Evolutionary conservation across 805 yeast species (phyloP).

Genomic region (Hanseniaspora singularis): DNA sequence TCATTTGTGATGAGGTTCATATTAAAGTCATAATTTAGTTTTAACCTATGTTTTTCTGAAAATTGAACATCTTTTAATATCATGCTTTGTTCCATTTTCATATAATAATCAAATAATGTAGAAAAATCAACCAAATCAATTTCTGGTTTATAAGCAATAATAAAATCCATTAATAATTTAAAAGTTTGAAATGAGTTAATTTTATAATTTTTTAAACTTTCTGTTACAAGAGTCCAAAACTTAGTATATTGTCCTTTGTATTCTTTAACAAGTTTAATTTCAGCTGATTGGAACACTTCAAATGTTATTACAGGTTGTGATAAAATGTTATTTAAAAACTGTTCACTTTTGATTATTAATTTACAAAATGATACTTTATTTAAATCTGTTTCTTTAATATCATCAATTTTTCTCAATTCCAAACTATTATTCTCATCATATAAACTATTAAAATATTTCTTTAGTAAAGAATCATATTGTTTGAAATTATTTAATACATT

Average conservation of each 20-base stretch:
- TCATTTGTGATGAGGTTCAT: not conserved
- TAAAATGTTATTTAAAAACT: not conserved
- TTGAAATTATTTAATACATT: slow-evolving; percentile 3
- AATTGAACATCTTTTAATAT: slow-evolving; percentile 7
- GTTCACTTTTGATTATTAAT: not conserved
- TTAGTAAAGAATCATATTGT: slow-evolving; percentile 8
- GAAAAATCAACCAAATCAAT: slow-evolving; percentile 1
- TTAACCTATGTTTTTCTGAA: not conserved
- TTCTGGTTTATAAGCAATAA: slow-evolving; percentile 4
- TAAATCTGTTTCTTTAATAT: not conserved
- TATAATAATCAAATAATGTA: slow-evolving; percentile 2
- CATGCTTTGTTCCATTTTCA: slow-evolving; percentile 14
- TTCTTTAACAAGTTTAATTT: not conserved
- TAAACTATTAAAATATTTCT: not conserved
- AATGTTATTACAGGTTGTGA: not conserved
- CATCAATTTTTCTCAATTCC: not conserved
- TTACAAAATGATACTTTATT: not conserved
- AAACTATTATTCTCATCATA: not conserved
- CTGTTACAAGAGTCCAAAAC: slow-evolving; percentile 4
- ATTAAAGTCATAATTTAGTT: slow-evolving; percentile 8
- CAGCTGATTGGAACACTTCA: not conserved
- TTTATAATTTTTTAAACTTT: not conserved
- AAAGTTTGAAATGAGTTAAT: not conserved
- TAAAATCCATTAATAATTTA: slow-evolving; percentile 1
- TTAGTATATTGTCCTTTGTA: slow-evolving; percentile 6